These are phyloP conservation scores for Dactylis glomerata DNA, from an alignment of 176 grass and related monocot species.

Conservation along the genomic window DNA sequence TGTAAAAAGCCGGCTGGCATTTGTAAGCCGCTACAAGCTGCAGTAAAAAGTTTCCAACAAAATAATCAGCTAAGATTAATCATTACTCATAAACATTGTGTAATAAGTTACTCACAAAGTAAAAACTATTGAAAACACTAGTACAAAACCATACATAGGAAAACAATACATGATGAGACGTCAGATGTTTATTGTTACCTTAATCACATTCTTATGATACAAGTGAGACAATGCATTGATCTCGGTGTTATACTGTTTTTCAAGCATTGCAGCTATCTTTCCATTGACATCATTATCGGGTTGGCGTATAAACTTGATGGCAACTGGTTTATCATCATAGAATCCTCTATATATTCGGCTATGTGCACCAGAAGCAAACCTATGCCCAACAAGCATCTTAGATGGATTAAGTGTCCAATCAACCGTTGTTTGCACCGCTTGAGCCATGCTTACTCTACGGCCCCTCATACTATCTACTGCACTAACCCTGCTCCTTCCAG, in stretches of 20 bases:
- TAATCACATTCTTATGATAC: constrained; percentile 71
- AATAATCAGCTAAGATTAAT: background rate
- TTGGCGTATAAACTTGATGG: constrained; percentile 67
- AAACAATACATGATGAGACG: background rate
- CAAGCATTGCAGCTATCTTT: constrained; percentile 49
- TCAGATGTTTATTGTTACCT: constrained; percentile 35
- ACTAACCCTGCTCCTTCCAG: constrained; percentile 48
- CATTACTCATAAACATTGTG: too few relatives aligned
- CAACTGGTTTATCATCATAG: constrained; percentile 68
- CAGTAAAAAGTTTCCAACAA: background rate
- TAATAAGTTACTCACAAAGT: too few relatives aligned
- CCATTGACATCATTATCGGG: constrained; percentile 56
- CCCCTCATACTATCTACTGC: constrained; percentile 29
- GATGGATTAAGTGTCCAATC: constrained; percentile 60
- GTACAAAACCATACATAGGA: background rate
- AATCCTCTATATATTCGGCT: constrained; percentile 59
- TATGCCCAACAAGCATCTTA: constrained; percentile 51
- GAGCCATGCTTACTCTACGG: constrained; percentile 36
- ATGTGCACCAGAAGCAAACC: constrained; percentile 61
- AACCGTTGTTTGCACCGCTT: constrained; percentile 27
- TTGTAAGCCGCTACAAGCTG: constrained; percentile 69
- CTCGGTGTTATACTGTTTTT: constrained; percentile 71
- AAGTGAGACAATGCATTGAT: constrained; percentile 61
- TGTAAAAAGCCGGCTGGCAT: constrained; percentile 54
- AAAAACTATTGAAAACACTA: too few relatives aligned